Evolutionary conservation across 257 asterid genomes (phyloP).

Genomic region (Asclepias syriaca): DNA sequence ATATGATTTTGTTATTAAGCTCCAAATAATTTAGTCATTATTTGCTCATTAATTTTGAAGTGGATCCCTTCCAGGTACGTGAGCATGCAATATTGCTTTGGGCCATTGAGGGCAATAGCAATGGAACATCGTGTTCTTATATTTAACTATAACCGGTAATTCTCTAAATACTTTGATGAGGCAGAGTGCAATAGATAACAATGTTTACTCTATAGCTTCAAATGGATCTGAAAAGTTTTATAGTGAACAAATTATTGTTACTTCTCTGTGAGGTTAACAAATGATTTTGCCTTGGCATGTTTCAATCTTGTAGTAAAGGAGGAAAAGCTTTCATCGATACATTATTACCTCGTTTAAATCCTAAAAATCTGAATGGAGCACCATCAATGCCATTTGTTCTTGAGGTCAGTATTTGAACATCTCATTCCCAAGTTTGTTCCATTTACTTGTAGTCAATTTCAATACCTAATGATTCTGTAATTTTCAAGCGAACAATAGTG

Average conservation of each 20-base stretch:
- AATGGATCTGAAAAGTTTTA: not conserved
- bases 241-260: not conserved
- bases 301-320: slow-evolving; percentile 53
- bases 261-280: not conserved
- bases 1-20: not conserved
- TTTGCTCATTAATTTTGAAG: slow-evolving; percentile 6
- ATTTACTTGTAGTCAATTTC: not conserved
- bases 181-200: not conserved
- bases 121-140: slow-evolving; percentile 83
- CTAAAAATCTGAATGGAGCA: slow-evolving; percentile 54
- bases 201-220: not conserved
- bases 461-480: not conserved
- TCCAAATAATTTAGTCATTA: not conserved
- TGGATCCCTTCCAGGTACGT: slow-evolving; percentile 53
- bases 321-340: slow-evolving; percentile 96
- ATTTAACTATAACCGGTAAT: slow-evolving; percentile 92
- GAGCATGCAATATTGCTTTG: slow-evolving; percentile 87
- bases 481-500: not conserved
- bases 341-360: slow-evolving; percentile 83
- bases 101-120: slow-evolving; percentile 88
- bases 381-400: slow-evolving; percentile 97
- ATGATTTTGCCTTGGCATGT: slow-evolving; percentile 1
- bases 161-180: not conserved
- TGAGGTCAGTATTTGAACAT: slow-evolving; percentile 50
- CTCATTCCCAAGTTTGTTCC: not conserved